Conservation (phyloP, 768 basidiomycete genomes). For the Paxillus rubicundulus region DNA sequence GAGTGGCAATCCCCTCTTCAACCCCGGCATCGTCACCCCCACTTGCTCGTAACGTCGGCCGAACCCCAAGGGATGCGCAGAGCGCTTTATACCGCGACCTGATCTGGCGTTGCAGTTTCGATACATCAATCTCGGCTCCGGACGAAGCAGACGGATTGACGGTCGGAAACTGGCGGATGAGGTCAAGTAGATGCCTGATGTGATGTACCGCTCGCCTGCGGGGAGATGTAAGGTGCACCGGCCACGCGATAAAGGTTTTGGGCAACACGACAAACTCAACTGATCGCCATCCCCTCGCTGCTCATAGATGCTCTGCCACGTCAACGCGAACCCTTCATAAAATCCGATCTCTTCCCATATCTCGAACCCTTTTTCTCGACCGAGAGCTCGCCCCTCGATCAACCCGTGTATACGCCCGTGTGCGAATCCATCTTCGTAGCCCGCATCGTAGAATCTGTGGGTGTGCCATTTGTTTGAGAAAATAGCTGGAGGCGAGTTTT, state of each 20-base stretch:
- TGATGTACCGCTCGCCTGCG: slow-evolving; percentile 60
- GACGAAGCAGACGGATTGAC: slow-evolving; percentile 58
- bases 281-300: slow-evolving; percentile 42
- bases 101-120: slow-evolving; percentile 77
- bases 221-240: background rate
- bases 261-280: slow-evolving; percentile 35
- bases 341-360: slow-evolving; percentile 98
- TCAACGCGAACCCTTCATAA: slow-evolving; percentile 79
- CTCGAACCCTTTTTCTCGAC: slow-evolving; percentile 88
- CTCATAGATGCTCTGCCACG: slow-evolving; percentile 59
- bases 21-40: slow-evolving; percentile 2
- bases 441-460: slow-evolving; percentile 74
- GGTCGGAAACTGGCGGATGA: slow-evolving; percentile 74
- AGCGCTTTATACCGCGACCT: slow-evolving; percentile 84
- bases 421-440: slow-evolving; percentile 72
- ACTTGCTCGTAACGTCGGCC: slow-evolving; percentile 41
- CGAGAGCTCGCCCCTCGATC: slow-evolving; percentile 88
- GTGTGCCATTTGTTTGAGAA: slow-evolving; percentile 4
- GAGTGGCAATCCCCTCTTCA: slow-evolving; percentile 6
- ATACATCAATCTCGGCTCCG: slow-evolving; percentile 58
- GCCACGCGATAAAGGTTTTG: background rate
- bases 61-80: slow-evolving; percentile 77
- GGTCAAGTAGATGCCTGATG: slow-evolving; percentile 63
- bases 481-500: background rate
- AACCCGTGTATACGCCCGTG: slow-evolving; percentile 89